These are phyloP conservation scores for Verticillium nubilum DNA, from an alignment of 2,329 filamentous ascomycete genomes.

Conservation along the genomic window DNA sequence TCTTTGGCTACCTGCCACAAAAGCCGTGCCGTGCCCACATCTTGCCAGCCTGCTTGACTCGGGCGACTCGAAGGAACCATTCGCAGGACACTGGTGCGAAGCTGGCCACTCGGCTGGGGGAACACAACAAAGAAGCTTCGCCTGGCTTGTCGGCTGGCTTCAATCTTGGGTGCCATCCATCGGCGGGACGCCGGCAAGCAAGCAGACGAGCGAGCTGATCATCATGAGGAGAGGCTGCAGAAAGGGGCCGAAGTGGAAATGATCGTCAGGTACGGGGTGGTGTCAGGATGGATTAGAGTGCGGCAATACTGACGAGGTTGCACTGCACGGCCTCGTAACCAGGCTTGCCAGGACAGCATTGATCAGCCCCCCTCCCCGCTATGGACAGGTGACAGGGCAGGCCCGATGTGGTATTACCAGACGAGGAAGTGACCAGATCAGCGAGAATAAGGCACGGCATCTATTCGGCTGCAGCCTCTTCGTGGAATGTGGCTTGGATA, in stretches of 20 bases:
- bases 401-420: background rate
- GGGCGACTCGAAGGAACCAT: background rate
- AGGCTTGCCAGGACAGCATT: background rate
- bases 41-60: background rate
- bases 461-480: background rate
- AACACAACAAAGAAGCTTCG: background rate
- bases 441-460: background rate
- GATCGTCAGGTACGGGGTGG: background rate
- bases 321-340: background rate
- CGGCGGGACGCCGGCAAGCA: background rate
- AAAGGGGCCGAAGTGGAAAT: background rate
- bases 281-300: background rate
- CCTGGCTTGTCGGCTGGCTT: background rate
- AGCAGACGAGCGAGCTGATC: background rate
- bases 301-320: background rate
- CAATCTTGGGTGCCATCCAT: background rate
- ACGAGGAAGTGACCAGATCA: background rate
- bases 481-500: background rate
- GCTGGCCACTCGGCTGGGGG: background rate
- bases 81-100: background rate
- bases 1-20: slow-evolving; percentile 14
- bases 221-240: background rate
- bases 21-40: background rate
- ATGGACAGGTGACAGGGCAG: background rate
- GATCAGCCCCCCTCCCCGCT: background rate